These are phyloP conservation scores for Neofusicoccum ribis DNA, from an alignment of 2,329 filamentous ascomycete species.

Conservation along the genomic window DNA sequence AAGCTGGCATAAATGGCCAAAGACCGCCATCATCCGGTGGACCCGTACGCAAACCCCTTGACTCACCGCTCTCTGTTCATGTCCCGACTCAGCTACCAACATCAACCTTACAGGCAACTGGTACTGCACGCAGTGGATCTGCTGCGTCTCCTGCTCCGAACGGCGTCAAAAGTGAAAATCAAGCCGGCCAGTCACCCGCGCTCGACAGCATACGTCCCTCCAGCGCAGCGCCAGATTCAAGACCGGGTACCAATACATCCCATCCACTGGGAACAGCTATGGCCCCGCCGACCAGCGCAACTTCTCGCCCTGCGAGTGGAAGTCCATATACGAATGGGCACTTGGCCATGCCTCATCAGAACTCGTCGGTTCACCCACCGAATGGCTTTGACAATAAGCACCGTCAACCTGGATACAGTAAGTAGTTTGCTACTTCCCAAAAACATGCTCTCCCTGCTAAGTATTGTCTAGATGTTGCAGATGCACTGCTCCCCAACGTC, in stretches of 20 bases:
- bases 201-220: slow-evolving; percentile 39
- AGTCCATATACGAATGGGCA: slow-evolving; percentile 38
- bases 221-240: slow-evolving; percentile 36
- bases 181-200: slow-evolving; percentile 44
- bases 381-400: slow-evolving; percentile 24
- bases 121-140: slow-evolving; percentile 44
- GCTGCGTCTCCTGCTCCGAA: slow-evolving; percentile 30
- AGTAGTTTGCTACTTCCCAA: background rate
- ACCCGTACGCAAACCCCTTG: slow-evolving; percentile 27
- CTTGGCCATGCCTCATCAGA: background rate
- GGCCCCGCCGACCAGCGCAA: slow-evolving; percentile 38
- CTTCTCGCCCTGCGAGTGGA: slow-evolving; percentile 40
- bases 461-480: background rate
- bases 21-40: slow-evolving; percentile 28
- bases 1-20: slow-evolving; percentile 49
- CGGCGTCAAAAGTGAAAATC: slow-evolving; percentile 42
- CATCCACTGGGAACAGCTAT: slow-evolving; percentile 31
- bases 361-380: background rate
- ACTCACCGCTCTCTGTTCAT: slow-evolving; percentile 22
- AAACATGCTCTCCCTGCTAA: background rate
- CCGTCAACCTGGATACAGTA: slow-evolving; percentile 18
- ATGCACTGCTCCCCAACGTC: slow-evolving; percentile 16
- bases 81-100: background rate
- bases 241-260: slow-evolving; percentile 27
- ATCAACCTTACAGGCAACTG: background rate